Evolutionary conservation across 2,329 filamentous ascomycete genomes (phyloP).

Genomic region (Berkeleyomyces basicola): DNA sequence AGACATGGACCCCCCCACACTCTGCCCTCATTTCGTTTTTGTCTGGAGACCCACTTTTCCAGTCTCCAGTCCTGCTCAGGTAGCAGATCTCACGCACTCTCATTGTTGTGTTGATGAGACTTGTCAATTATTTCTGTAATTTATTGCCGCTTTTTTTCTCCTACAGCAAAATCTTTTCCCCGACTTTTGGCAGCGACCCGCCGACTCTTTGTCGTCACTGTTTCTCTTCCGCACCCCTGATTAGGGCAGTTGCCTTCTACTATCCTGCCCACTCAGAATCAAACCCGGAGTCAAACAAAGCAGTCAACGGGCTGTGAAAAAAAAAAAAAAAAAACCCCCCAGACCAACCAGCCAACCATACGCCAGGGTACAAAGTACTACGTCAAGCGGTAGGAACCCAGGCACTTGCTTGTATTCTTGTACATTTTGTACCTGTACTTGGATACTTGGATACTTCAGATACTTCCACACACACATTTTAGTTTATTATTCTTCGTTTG

Average conservation of each 20-base stretch:
- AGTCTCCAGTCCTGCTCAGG: neutral
- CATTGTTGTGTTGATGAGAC: neutral
- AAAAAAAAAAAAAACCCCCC: neutral
- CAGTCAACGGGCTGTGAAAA: neutral
- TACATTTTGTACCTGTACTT: neutral
- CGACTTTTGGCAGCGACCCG: neutral
- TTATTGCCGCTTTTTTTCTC: neutral
- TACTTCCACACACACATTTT: neutral
- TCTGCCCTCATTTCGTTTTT: constrained; percentile 2
- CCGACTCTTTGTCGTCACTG: neutral
- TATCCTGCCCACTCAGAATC: constrained; percentile 1
- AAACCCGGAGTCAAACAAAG: neutral
- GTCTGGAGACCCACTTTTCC: neutral
- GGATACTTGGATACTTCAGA: neutral
- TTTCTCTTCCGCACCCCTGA: neutral
- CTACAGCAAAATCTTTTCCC: neutral
- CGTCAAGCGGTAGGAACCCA: neutral
- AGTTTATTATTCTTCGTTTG: constrained; percentile 1
- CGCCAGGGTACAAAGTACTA: neutral
- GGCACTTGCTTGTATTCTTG: neutral
- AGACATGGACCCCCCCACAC: neutral
- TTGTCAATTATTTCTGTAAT: neutral
- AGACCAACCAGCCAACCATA: neutral
- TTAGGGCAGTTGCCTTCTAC: constrained; percentile 1
- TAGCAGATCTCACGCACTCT: neutral